Conservation (phyloP, 2,329 filamentous ascomycete species). For the Penicillium sp. region DNA sequence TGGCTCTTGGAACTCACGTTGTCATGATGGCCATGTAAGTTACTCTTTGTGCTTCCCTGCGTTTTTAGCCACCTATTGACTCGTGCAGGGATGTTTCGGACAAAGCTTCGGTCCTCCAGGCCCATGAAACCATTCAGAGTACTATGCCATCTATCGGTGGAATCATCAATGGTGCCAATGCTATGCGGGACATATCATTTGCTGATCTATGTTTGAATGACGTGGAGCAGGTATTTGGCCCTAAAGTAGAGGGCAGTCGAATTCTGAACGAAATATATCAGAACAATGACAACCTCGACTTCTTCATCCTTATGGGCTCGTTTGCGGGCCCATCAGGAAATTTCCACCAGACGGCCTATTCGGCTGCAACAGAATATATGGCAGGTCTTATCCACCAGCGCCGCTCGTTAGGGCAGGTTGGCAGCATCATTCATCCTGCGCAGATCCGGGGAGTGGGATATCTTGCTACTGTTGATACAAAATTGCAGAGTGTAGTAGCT, state of each 20-base stretch:
- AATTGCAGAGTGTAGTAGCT: too few species aligned
- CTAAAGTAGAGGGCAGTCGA: conserved; percentile 22
- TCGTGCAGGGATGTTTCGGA: background rate
- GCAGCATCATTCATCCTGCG: too few species aligned
- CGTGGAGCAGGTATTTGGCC: conserved; percentile 7
- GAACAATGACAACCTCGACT: conserved; percentile 13
- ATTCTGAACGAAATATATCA: conserved; percentile 17
- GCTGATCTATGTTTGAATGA: conserved; percentile 5
- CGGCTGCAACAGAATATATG: conserved; percentile 37
- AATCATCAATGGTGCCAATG: conserved; percentile 2
- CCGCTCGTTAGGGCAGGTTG: too few species aligned
- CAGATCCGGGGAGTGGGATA: too few species aligned
- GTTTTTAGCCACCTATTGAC: too few species aligned
- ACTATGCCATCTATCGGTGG: too few species aligned
- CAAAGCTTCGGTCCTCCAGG: conserved; percentile 18
- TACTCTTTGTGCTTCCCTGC: background rate
- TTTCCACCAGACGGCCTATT: conserved; percentile 40
- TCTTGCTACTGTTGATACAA: too few species aligned
- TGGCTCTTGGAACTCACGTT: too few species aligned
- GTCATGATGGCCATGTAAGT: too few species aligned
- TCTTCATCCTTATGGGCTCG: conserved; percentile 46
- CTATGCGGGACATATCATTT: background rate
- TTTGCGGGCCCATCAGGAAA: conserved; percentile 37
- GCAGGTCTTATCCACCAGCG: too few species aligned
- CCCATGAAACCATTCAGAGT: too few species aligned